Evolutionary conservation across 345 rosid genomes (phyloP).

Genomic region (Iberis pinnata): DNA sequence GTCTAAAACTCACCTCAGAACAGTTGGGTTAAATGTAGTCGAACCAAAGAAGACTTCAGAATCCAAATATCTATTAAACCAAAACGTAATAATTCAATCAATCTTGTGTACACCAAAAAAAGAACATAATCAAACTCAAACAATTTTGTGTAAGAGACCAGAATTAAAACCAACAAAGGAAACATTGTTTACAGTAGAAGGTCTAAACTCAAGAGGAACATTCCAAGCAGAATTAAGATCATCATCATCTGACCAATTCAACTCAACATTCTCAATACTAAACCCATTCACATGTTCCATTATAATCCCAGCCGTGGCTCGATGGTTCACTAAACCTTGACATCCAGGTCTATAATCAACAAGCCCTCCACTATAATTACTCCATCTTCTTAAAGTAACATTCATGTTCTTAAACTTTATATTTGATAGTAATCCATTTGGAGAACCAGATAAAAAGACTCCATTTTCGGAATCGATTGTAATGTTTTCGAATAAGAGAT

Average conservation of each 20-base stretch:
- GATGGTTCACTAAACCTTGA: constrained; percentile 65
- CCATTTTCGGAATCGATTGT: constrained; percentile 72
- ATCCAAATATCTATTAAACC: no score
- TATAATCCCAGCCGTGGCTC: constrained; percentile 61
- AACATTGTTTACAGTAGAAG: constrained; percentile 63
- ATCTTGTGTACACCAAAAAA: constrained; percentile 6
- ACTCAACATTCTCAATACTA: constrained; percentile 58
- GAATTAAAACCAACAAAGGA: constrained; percentile 64
- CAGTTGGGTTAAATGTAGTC: no score
- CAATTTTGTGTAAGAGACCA: constrained; percentile 30
- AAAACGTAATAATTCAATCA: no score
- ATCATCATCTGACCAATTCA: constrained; percentile 53
- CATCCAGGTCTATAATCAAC: constrained; percentile 91
- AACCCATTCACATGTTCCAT: constrained; percentile 84
- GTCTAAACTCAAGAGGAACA: constrained; percentile 75
- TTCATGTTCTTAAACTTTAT: constrained; percentile 63
- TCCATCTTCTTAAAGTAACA: constrained; percentile 61
- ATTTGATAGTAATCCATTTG: constrained; percentile 50
- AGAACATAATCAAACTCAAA: constrained; percentile 3
- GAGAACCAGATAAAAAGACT: constrained; percentile 69
- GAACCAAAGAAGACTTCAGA: no score
- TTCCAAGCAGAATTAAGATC: constrained; percentile 40
- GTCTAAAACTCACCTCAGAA: no score
- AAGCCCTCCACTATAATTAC: constrained; percentile 51
- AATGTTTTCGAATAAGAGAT: constrained; percentile 59